These are phyloP conservation scores for Ceratocystis harringtonii DNA, from an alignment of 2,329 filamentous ascomycete genomes.

Conservation along the genomic window DNA sequence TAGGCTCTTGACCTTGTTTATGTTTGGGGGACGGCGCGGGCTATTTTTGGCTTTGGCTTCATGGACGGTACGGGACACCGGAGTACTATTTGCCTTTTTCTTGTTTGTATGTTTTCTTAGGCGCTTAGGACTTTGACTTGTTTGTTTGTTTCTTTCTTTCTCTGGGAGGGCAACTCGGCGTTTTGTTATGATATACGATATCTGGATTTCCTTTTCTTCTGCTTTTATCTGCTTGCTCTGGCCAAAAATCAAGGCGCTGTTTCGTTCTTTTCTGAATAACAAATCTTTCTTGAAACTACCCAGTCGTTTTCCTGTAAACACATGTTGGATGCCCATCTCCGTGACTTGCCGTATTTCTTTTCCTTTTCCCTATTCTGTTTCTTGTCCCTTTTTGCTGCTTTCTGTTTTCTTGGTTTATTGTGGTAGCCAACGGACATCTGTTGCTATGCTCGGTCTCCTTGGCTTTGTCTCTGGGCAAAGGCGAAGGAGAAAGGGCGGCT, in stretches of 20 bases:
- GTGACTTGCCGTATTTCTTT: not conserved
- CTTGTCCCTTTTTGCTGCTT: not conserved
- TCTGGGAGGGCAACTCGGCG: constrained; percentile 4
- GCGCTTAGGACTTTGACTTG: not conserved
- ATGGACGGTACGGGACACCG: not conserved
- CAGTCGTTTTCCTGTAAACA: not conserved
- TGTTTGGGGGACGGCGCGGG: not conserved
- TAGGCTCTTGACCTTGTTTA: not conserved
- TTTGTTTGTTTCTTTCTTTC: too few relatives aligned
- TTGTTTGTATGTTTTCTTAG: not conserved
- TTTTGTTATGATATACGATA: constrained; percentile 17
- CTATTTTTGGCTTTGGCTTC: not conserved
- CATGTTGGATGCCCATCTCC: not conserved
- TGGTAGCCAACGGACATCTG: not conserved
- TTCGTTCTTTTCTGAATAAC: not conserved
- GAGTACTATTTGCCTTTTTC: not conserved
- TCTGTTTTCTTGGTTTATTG: not conserved
- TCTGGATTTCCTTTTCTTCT: constrained; percentile 5
- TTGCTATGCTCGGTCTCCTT: too few relatives aligned
- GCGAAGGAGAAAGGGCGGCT: too few relatives aligned
- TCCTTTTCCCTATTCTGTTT: too few relatives aligned
- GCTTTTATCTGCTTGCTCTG: not conserved
- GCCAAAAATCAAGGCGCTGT: constrained; percentile 5
- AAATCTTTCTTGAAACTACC: not conserved
- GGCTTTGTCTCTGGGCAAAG: too few relatives aligned